Conservation (phyloP, 2,329 filamentous ascomycete species). For the Colletotrichum camelliae region DNA sequence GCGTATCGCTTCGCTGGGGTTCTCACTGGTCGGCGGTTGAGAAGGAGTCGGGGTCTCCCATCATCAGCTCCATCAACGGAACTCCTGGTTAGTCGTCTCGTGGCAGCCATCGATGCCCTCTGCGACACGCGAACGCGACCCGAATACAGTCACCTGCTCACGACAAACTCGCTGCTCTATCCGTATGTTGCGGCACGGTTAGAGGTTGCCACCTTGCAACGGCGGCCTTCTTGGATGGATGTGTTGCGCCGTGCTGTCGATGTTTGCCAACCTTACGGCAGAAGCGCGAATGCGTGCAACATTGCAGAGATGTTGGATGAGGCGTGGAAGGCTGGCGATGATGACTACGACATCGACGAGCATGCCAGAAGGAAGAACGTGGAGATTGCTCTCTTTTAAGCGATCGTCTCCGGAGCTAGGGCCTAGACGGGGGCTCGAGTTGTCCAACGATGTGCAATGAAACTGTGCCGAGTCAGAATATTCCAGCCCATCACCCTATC, state of each 20-base stretch:
- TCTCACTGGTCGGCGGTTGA: neutral
- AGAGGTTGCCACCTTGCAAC: constrained; percentile 23
- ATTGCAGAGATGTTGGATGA: neutral
- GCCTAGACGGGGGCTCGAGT: neutral
- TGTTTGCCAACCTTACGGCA: neutral
- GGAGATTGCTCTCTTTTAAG: constrained; percentile 17
- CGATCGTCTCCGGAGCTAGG: neutral
- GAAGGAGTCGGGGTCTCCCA: neutral
- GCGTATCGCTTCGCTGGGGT: neutral
- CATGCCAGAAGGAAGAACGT: neutral
- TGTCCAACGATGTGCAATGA: neutral
- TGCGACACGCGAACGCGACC: neutral
- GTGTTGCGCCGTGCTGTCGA: neutral
- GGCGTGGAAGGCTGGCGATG: neutral
- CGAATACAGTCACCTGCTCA: neutral
- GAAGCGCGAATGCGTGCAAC: neutral
- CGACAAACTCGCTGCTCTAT: constrained; percentile 27
- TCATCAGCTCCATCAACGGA: neutral
- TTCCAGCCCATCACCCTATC: neutral
- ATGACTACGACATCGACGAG: constrained; percentile 11
- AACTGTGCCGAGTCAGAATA: neutral
- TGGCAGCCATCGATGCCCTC: neutral
- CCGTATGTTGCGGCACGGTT: constrained; percentile 28
- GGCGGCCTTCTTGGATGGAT: constrained; percentile 11
- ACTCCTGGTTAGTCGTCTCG: neutral